Base-by-base conservation (phyloP, 1,284 basidiomycete genomes). In the Apiotrichum mycotoxinovorans region DNA sequence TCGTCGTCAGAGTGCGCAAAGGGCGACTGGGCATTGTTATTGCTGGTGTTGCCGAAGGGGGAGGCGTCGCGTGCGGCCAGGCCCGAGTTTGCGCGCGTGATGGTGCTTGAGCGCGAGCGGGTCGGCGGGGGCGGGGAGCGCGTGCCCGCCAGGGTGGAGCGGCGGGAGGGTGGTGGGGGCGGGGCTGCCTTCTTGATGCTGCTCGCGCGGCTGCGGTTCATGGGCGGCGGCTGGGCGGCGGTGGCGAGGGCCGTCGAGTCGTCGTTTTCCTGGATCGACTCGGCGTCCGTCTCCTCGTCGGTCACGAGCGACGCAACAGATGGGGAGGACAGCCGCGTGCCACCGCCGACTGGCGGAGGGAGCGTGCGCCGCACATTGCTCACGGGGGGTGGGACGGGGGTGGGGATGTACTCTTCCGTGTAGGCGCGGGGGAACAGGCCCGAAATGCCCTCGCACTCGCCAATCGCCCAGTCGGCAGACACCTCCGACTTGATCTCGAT, bases 391-490 rank as follows among this genome's bases (percentile, higher is more conserved):
- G 67, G 64, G 0, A 65, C 57, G n/a, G 66, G 65, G 14, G 67
- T 60, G 5, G 70, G 62, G 11, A 68, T 61, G 26, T 81, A 67
- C n/a, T 70, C 76, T 64, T 88, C 85, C 4, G 84, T 85, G 72
- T 89, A 87, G 1, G 83, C 81, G 3, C 82, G 81, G 0, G 90
- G 90, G 80, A 92, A 91, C 41, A 91, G 69, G 10, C 89, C 89
- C 43, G 81, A 84, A 64, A 79, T 80, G 17, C 87, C 87, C 27
- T 85, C 69, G 15, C 52, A 65, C 71, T 88, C 84, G 15, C 89
- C 89, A 78, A 90, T 83, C 85, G 87, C 90, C 90, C 90, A 93
- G 54, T 84, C 88, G 56, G 87, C 86, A 35, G 88, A 78, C 0
- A 90, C 86, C 71, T 91, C 87, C 38, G 84, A 84, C 25, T 88